Percentiles rank a stretch among this genome's conserved stretches.
These are phyloP conservation scores for Fusarium keratoplasticum DNA, from an alignment of 2,329 filamentous ascomycete genomes.

Conservation along the genomic window DNA sequence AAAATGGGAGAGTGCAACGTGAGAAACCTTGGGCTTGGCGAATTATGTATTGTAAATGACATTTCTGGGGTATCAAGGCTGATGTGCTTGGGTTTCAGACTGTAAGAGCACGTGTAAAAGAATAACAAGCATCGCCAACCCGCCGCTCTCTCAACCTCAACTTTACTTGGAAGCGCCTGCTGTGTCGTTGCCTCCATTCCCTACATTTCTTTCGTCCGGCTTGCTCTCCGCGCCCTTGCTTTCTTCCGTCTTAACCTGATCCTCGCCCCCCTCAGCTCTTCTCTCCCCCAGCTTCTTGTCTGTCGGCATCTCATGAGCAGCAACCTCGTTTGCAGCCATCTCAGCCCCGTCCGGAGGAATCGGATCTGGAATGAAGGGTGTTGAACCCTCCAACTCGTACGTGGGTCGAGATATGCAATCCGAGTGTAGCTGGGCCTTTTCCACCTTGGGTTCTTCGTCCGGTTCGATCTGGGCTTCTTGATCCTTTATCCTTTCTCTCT, in stretches of 20 bases:
- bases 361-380: not conserved
- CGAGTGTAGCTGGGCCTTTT: slow-evolving; percentile 5
- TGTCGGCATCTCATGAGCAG: not conserved
- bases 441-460: not conserved
- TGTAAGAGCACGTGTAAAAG: not conserved
- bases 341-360: not conserved
- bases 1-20: not conserved
- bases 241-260: not conserved
- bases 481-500: not conserved
- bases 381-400: not conserved
- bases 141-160: not conserved
- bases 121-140: not conserved
- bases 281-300: not conserved
- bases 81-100: not conserved
- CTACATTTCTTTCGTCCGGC: not conserved
- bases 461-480: not conserved
- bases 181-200: too few relatives aligned
- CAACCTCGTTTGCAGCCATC: slow-evolving; percentile 6
- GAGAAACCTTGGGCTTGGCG: not conserved
- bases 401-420: not conserved
- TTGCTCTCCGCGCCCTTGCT: not conserved
- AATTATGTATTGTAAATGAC: not conserved
- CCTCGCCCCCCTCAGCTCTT: not conserved
- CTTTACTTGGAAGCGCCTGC: not conserved
- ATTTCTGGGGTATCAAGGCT: not conserved